A percentile compares a stretch with the other conserved stretches of the same genome.
Evolutionary conservation across 1,284 basidiomycete genomes (phyloP).

Genomic region (Cryptococcus jaspeensis): DNA sequence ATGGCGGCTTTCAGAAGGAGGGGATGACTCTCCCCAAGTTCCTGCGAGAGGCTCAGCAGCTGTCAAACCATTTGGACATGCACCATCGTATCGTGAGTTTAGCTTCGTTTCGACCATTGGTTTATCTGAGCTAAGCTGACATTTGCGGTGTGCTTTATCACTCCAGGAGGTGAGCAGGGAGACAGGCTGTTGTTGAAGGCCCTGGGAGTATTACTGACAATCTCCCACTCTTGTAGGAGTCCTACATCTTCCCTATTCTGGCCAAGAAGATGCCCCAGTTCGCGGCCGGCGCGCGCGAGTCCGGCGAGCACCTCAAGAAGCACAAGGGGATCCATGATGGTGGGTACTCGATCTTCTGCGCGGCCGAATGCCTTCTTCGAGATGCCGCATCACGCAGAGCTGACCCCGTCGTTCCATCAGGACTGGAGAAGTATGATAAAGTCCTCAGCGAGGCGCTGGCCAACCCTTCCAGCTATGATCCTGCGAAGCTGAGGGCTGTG

Average conservation of each 20-base stretch:
- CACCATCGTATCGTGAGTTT: conserved; percentile 65
- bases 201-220: neutral
- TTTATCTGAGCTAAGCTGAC: neutral
- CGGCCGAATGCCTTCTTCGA: neutral
- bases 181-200: neutral
- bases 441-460: conserved; percentile 56
- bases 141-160: conserved; percentile 10
- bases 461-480: conserved; percentile 60
- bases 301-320: conserved; percentile 60
- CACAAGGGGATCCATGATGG: conserved; percentile 69
- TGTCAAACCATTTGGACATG: conserved; percentile 60
- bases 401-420: conserved; percentile 37
- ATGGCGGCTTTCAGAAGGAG: conserved; percentile 56
- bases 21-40: conserved; percentile 56
- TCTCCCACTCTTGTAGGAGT: conserved; percentile 29
- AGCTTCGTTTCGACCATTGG: conserved; percentile 1
- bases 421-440: conserved; percentile 58
- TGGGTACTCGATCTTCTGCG: conserved; percentile 38
- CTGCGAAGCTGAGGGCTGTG: conserved; percentile 59
- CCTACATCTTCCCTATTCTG: conserved; percentile 64
- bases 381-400: neutral
- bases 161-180: conserved; percentile 2
- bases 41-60: conserved; percentile 53
- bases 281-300: conserved; percentile 44
- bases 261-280: conserved; percentile 65